Evolutionary conservation across 208 protist species (phyloP).

Genomic region (Porcisia deanei): DNA sequence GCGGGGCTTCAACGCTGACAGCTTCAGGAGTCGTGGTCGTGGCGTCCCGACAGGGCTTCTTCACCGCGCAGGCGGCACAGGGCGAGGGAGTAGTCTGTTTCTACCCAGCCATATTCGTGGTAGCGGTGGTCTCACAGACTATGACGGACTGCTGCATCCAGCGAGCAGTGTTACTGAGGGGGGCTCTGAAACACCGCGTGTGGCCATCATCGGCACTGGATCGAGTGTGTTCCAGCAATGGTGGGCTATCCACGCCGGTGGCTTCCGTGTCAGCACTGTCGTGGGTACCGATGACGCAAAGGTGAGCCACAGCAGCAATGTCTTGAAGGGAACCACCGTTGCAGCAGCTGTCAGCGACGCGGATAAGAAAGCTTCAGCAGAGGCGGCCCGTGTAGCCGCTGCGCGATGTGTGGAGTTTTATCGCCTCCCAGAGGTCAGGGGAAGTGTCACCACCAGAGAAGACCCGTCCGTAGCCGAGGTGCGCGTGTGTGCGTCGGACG

Average conservation of each 20-base stretch:
- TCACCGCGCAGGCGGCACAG: background rate
- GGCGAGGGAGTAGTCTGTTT: conserved; percentile 7
- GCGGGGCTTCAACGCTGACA: conserved; percentile 15
- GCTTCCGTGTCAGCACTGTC: conserved; percentile 23
- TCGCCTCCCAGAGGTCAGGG: background rate
- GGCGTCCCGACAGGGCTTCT: background rate
- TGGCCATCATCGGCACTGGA: conserved; percentile 20
- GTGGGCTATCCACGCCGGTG: conserved; percentile 25
- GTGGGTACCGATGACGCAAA: conserved; percentile 22
- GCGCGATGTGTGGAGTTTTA: conserved; percentile 22
- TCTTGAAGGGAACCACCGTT: background rate
- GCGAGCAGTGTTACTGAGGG: background rate
- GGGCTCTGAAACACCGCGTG: conserved; percentile 19
- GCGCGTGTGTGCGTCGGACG: conserved; percentile 2
- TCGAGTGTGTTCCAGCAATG: conserved; percentile 10
- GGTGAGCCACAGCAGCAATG: background rate
- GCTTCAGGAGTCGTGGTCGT: background rate
- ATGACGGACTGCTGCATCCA: background rate
- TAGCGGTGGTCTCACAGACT: conserved; percentile 2
- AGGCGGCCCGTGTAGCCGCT: conserved; percentile 20
- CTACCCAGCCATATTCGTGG: background rate
- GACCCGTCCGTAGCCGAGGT: conserved; percentile 5
- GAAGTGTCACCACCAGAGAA: background rate
- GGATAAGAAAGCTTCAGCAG: conserved; percentile 14
- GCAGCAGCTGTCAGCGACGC: background rate